Evolutionary conservation across 2,329 filamentous ascomycete genomes (phyloP).

Genomic region (Alternaria sp.): DNA sequence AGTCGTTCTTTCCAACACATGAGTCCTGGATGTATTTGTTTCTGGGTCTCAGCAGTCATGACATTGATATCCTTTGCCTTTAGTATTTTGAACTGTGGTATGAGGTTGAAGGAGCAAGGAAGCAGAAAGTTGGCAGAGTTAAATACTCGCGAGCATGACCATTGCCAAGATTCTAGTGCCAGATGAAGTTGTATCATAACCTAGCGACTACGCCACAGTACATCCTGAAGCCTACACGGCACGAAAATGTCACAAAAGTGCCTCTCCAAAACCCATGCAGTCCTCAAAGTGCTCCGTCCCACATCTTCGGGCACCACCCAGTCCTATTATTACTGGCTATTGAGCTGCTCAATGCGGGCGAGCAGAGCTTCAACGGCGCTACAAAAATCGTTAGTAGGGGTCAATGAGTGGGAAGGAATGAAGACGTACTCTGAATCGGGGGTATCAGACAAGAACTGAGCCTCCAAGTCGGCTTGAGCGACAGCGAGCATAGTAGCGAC

Average conservation of each 20-base stretch:
- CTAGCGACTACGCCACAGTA: neutral
- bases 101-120: too few relatives aligned
- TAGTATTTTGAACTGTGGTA: too few relatives aligned
- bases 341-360: neutral
- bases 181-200: neutral
- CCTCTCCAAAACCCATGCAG: neutral
- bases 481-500: neutral
- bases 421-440: neutral
- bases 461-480: neutral
- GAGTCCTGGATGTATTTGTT: too few relatives aligned
- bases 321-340: neutral
- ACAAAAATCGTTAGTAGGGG: neutral
- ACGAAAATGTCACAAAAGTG: neutral
- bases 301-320: neutral
- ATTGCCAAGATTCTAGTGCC: neutral
- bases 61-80: too few relatives aligned
- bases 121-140: neutral
- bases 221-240: neutral
- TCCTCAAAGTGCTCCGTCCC: neutral
- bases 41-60: too few relatives aligned
- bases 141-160: neutral
- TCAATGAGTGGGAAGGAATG: neutral
- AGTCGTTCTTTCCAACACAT: neutral
- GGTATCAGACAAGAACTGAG: neutral
- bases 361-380: neutral